These are phyloP conservation scores for Akanthomyces lecanii DNA, from an alignment of 2,329 filamentous ascomycete species.

Conservation along the genomic window DNA sequence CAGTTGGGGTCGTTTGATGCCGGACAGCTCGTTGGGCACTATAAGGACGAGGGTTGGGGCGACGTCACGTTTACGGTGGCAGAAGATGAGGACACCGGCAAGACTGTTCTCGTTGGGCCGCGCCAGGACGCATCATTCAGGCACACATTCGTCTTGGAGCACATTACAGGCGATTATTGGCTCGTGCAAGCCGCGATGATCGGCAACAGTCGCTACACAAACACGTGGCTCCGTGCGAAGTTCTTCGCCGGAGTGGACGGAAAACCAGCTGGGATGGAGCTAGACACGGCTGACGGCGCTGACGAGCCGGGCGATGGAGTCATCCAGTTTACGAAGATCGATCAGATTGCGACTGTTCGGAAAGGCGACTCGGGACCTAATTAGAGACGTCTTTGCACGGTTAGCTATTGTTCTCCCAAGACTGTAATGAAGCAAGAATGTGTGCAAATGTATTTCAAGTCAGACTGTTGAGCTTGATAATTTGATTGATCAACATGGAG, in stretches of 20 bases:
- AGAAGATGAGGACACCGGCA: neutral
- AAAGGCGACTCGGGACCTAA: neutral
- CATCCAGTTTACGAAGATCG: neutral
- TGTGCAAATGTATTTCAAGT: constrained; percentile 25
- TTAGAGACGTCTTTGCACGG: constrained; percentile 1
- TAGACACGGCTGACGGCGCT: neutral
- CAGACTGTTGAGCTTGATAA: constrained; percentile 65
- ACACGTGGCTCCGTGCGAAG: neutral
- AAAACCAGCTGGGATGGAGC: neutral
- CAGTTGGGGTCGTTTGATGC: neutral
- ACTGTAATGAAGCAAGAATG: constrained; percentile 6
- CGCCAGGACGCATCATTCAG: neutral
- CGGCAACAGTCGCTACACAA: neutral
- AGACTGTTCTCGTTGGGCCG: constrained; percentile 7
- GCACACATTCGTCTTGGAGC: constrained; percentile 8
- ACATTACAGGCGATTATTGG: constrained; percentile 17
- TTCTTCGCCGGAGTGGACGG: constrained; percentile 11
- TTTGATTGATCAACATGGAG: constrained; percentile 51
- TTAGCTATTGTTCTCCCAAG: constrained; percentile 1
- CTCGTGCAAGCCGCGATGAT: neutral
- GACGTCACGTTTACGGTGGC: neutral
- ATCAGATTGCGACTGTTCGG: neutral
- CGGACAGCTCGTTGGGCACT: constrained; percentile 11
- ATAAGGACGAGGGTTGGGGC: constrained; percentile 13
- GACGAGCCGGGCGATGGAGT: neutral